Conservation (phyloP, 192 early-diverging fungal species). For the Radiomyces spectabilis region DNA sequence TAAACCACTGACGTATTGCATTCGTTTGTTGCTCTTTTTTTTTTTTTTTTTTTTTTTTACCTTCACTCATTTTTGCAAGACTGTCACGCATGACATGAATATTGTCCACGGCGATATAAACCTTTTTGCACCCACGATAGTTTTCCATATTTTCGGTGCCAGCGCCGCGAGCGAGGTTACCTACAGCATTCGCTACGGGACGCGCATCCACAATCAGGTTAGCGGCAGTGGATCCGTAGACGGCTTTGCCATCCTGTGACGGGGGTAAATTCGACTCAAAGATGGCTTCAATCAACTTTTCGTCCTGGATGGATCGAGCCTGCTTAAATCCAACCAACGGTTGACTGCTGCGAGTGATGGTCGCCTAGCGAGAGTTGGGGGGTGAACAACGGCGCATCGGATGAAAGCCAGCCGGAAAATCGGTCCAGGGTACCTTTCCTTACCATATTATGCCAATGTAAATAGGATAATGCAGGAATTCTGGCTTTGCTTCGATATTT, state of each 20-base stretch:
- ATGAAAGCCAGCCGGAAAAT: too few relatives aligned
- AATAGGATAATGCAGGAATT: slow-evolving; percentile 84
- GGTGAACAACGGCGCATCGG: too few relatives aligned
- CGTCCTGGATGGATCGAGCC: slow-evolving; percentile 93
- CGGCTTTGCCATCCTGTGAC: slow-evolving; percentile 25
- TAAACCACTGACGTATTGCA: too few relatives aligned
- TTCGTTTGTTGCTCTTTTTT: too few relatives aligned
- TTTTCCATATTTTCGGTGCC: slow-evolving; percentile 94
- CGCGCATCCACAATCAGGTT: slow-evolving; percentile 95
- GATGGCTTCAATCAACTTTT: slow-evolving; percentile 91
- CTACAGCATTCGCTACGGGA: slow-evolving; percentile 90
- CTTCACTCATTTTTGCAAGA: slow-evolving; percentile 73
- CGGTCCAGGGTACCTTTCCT: too few relatives aligned
- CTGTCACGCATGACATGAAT: slow-evolving; percentile 97
- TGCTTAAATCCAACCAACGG: slow-evolving; percentile 95
- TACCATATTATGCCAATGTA: slow-evolving; percentile 77
- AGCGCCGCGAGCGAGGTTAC: slow-evolving; percentile 83
- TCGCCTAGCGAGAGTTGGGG: too few relatives aligned
- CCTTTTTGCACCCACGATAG: slow-evolving; percentile 81
- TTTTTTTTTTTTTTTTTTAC: slow-evolving; percentile 31
- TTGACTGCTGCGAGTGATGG: slow-evolving; percentile 91
- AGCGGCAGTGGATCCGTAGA: slow-evolving; percentile 45
- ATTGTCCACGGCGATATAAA: slow-evolving; percentile 91
- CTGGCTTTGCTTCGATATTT: slow-evolving; percentile 86
- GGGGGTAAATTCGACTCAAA: slow-evolving; percentile 58